phyloP scores from a whole-genome alignment of 495 filamentous ascomycete species.

The Lichina pygmaea region DNA sequence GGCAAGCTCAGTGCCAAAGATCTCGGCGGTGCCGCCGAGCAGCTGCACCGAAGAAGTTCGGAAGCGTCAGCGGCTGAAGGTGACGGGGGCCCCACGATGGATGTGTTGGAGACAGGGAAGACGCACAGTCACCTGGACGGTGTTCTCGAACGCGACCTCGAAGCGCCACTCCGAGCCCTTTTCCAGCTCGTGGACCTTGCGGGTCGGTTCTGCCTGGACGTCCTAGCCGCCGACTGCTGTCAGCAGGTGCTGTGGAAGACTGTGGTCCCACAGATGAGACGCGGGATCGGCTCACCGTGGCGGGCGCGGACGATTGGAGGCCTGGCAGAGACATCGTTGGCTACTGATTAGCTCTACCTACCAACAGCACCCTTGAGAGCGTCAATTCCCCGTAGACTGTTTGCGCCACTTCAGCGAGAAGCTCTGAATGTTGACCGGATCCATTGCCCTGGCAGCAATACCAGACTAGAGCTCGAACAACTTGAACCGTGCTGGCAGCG shows the following conservation, averaged over 20 bases:
- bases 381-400: too few species aligned
- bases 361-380: too few species aligned
- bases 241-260: neutral
- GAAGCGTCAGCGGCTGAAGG: neutral
- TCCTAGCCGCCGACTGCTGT: neutral
- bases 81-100: neutral
- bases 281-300: neutral
- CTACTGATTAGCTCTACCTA: too few species aligned
- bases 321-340: constrained; percentile 1
- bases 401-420: too few species aligned
- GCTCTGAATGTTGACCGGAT: too few species aligned
- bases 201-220: neutral
- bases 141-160: constrained; percentile 44
- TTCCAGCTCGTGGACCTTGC: constrained; percentile 14
- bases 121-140: constrained; percentile 30
- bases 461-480: too few species aligned
- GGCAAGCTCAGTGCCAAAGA: constrained; percentile 88
- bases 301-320: neutral
- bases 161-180: constrained; percentile 65
- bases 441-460: too few species aligned
- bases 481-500: too few species aligned
- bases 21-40: constrained; percentile 60
- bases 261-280: neutral
- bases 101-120: neutral
- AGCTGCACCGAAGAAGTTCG: constrained; percentile 18